A percentile compares a stretch with the other conserved stretches of the same genome.
Evolutionary conservation across 2,329 filamentous ascomycete genomes (phyloP).

Genomic region (Colletotrichum somersetense): DNA sequence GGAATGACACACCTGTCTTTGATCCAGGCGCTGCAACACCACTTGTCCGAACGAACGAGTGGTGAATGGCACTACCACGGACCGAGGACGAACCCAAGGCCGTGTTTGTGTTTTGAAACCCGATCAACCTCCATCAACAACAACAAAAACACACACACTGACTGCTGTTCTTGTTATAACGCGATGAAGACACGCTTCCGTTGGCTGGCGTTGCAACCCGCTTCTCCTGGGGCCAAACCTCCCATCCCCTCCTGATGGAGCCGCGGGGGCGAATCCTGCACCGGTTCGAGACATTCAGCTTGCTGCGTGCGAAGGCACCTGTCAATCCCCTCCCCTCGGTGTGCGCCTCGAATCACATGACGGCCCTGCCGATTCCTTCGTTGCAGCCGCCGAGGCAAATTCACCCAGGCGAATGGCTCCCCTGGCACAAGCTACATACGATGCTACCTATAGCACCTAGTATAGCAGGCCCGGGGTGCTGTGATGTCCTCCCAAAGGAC

Average conservation of each 20-base stretch:
- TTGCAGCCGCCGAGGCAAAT: slow-evolving; percentile 37
- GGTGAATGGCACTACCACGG: slow-evolving; percentile 20
- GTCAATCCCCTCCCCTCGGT: slow-evolving; percentile 7
- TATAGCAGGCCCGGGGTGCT: slow-evolving; percentile 7
- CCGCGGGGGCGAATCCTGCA: background rate
- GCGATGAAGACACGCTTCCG: slow-evolving; percentile 24
- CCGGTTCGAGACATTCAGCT: slow-evolving; percentile 30
- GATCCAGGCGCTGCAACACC: slow-evolving; percentile 10
- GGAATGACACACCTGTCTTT: slow-evolving; percentile 33
- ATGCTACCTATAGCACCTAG: background rate
- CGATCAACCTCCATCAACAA: slow-evolving; percentile 13
- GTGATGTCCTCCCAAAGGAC: slow-evolving; percentile 30
- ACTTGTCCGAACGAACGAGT: slow-evolving; percentile 24
- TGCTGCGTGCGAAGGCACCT: slow-evolving; percentile 20
- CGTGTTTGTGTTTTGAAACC: slow-evolving; percentile 34
- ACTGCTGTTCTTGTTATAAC: background rate
- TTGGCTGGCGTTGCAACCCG: slow-evolving; percentile 17
- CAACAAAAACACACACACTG: background rate
- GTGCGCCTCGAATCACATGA: slow-evolving; percentile 1
- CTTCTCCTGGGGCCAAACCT: background rate
- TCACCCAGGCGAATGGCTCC: slow-evolving; percentile 26
- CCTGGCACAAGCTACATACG: slow-evolving; percentile 16
- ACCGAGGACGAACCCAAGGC: slow-evolving; percentile 15
- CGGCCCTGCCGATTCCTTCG: slow-evolving; percentile 30
- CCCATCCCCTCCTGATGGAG: no score